Evolutionary conservation across 345 rosid species (phyloP), one percentile per base, ranked within the genome.

Genomic region (Citrus sinensis): DNA sequence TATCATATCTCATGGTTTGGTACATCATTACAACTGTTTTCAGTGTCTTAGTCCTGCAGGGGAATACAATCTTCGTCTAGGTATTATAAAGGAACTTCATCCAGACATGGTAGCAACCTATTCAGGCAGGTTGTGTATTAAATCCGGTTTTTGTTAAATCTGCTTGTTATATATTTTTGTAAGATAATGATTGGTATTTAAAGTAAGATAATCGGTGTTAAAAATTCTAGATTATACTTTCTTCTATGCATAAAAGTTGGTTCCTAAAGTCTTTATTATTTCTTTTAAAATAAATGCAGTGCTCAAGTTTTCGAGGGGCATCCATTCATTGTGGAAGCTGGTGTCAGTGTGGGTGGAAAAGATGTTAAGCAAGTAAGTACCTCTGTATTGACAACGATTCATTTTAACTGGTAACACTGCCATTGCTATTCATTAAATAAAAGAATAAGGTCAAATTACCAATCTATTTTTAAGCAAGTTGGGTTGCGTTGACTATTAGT

Each of bases 11-110:
- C 14, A 19, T 49, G 19, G 62, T 73, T 25, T 67, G 69, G 32
- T 42, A 55, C 39, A 4, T 69, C 49, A 1, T 42, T 42, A 42
- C 30, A 74, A 49, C 62, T 61, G 7, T 54, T 82, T 79, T 83
- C 85, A 93, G 99, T 93, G 99, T 84, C 99, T 95, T 79, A 95
- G 98, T 85, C 98, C 99, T 75, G 98, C 99, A 25, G 98, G 96
- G 67, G 99, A 95, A 73, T 95, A 95, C 84, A 95, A 95, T 88
- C 99, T 95, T 76, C 99, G 97, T 79, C 92, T 93, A 73, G 99
- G 99, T 79, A 93, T 95, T 79, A 90, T 95, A 82, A 95, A 95
- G 88, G 99, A 95, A 91, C 88, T 95, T 73, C 98, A 95, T 87
- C 99, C 99, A 67, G 97, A 93, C 82, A 87, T 95, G 97, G 98